Conservation (phyloP, 75 land plant genomes). For the Isoetes taiwanensis region DNA sequence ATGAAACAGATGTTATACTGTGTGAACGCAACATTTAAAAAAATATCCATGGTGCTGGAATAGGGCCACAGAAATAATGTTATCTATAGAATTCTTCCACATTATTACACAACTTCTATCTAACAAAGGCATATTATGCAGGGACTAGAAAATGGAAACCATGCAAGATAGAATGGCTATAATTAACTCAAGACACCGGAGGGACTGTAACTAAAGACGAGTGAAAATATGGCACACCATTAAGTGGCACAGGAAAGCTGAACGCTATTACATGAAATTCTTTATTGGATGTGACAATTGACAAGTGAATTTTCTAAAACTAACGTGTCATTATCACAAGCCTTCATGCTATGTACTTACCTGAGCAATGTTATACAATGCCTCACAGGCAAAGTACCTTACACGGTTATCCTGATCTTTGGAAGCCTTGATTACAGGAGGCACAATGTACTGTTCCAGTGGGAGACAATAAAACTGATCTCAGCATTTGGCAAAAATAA, state of each 20-base stretch:
- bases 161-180: no score
- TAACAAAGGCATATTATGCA: no score
- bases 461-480: background rate
- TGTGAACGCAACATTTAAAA: background rate
- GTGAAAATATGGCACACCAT: background rate
- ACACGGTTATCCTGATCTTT: background rate
- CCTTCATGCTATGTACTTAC: no score
- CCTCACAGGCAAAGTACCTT: slow-evolving; percentile 1
- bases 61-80: no score
- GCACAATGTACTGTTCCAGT: background rate
- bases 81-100: no score
- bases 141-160: no score
- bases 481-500: background rate
- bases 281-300: background rate
- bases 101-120: no score
- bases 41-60: no score
- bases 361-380: slow-evolving; percentile 3
- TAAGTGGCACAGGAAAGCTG: background rate
- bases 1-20: background rate
- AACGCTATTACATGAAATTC: background rate
- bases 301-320: no score
- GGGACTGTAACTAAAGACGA: no score
- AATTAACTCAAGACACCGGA: no score
- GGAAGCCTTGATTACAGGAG: background rate
- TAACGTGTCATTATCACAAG: no score